Evolutionary conservation across 2,329 filamentous ascomycete genomes (phyloP), one percentile per base, ranked within the genome.

Genomic region (Davidsoniella neocaledoniae): DNA sequence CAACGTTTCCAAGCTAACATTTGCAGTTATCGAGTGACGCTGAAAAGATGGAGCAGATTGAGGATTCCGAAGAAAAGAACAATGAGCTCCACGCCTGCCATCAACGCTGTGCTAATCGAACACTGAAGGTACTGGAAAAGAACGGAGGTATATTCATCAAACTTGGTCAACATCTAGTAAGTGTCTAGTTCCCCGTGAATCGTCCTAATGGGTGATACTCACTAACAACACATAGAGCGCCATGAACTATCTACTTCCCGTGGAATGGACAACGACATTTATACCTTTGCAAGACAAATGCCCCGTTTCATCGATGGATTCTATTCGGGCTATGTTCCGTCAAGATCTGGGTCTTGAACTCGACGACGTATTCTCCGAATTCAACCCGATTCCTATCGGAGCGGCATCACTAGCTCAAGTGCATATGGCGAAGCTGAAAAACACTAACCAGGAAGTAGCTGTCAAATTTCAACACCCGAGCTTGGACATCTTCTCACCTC

Each of bases 71-170:
- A 48, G 76, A 86, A 62, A 77, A 78, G 60, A 69, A 75, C n/a
- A 69, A 65, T n/a, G 64, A 82, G 37, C 69, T 98, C 48, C 83
- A 78, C 57, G 79, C 80, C 55, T 96, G 91, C 61, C 91, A 98
- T 65, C 83, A 93, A 62, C 77, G 91, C 64, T 98, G 91, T 66
- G 91, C 91, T 26, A 76, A 86, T 58, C 78, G 91, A 54, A 95
- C 91, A 1, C 69, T 96, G 40, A 75, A 73, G 51, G 88, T 93
- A 1, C 68, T 96, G 56, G 91, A 98, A 71, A 86, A 85, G 70
- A 96, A 95, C 64, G 91, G 93, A 23, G 94, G 90, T 25, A 94
- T 98, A 55, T 98, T 96, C 59, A 96, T 98, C 63, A 98, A 98
- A 66, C 70, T 98, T 38, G 91, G 91, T 6, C 91, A 98, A 60